phyloP scores from a whole-genome alignment of 805 yeast genomes.

The Wickerhamiella nectarea region DNA sequence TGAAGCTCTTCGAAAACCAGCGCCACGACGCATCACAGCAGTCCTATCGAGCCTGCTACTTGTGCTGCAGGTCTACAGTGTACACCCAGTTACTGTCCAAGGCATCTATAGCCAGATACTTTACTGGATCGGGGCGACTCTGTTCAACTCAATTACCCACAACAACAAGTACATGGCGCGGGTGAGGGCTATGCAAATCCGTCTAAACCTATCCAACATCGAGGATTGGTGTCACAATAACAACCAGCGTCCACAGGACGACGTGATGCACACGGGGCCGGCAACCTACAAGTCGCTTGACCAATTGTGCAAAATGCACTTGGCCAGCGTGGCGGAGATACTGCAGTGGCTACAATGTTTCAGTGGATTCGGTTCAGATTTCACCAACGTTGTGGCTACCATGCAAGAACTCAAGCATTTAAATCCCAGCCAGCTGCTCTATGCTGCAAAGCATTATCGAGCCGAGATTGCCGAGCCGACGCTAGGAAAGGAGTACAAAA shows the following conservation, averaged over 20 bases:
- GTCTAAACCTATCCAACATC: conserved; percentile 69
- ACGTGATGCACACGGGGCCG: conserved; percentile 12
- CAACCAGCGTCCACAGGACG: conserved; percentile 35
- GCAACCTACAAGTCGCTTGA: conserved; percentile 42
- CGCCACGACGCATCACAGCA: conserved; percentile 76
- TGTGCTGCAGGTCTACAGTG: conserved; percentile 67
- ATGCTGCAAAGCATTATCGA: conserved; percentile 59
- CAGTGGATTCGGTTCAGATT: conserved; percentile 47
- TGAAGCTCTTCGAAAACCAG: conserved; percentile 67
- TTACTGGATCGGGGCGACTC: conserved; percentile 56
- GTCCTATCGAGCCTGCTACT: conserved; percentile 79
- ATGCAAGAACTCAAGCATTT: conserved; percentile 49
- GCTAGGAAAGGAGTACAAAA: conserved; percentile 40
- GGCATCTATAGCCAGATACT: conserved; percentile 68
- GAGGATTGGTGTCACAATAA: conserved; percentile 88
- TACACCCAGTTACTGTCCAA: conserved; percentile 62
- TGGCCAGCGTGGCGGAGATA: conserved; percentile 62
- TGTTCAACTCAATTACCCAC: conserved; percentile 61
- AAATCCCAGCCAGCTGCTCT: conserved; percentile 56
- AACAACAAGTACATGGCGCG: conserved; percentile 63
- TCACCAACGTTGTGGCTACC: conserved; percentile 26
- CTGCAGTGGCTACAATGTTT: conserved; percentile 86
- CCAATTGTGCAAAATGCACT: conserved; percentile 49
- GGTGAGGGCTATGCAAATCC: conserved; percentile 74
- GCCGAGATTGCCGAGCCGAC: conserved; percentile 73